Evolutionary conservation across 1,284 basidiomycete genomes (phyloP), one percentile per base, ranked within the genome.

Genomic region (Cronartium ribicola): DNA sequence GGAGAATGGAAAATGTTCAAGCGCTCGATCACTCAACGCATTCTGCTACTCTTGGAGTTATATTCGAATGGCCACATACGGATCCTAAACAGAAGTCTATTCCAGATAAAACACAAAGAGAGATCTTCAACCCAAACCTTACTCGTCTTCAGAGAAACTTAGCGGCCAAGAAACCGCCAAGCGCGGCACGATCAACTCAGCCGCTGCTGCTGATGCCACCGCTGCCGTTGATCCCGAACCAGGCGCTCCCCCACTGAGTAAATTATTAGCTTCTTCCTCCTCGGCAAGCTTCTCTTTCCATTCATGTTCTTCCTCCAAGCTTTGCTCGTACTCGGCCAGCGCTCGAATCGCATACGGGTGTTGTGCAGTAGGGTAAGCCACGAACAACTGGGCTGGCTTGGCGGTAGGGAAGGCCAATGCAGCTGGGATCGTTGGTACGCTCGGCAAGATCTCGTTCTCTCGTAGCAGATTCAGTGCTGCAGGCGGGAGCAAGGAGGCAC

Each of bases 401-500:
- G 0, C 8, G n/a, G 29, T n/a, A 13, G 7, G 29, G 8, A 17
- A 48, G 37, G 29, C 40, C 22, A 22, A 69, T 69, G 40, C n/a
- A 11, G 7, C 5, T 8, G 67, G 68, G 17, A 55, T 22, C 4
- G 11, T 5, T 39, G 66, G 55, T 37, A 68, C 66, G 13, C 29
- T 46, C 13, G 68, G 68, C 39, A 63, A 44, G n/a, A 43, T 71
- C 13, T 68, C 37, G 11, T 70, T 75, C 46, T 80, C 78, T 55
- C 76, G 77, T 37, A 80, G 75, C 29, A 80, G 62, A 55, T 78
- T 78, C 11, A 80, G 75, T 6, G 80, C 80, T 0, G 79, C 77
- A 2, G 79, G 79, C 6, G 80, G 80, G 3, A 80, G 75, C 55
- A 80, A 78, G 39, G 78, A 79, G 29, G 76, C 76, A 0, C 80